Base-by-base conservation (phyloP, 768 basidiomycete genomes). In the Tylopilus vinaceipallidus region DNA sequence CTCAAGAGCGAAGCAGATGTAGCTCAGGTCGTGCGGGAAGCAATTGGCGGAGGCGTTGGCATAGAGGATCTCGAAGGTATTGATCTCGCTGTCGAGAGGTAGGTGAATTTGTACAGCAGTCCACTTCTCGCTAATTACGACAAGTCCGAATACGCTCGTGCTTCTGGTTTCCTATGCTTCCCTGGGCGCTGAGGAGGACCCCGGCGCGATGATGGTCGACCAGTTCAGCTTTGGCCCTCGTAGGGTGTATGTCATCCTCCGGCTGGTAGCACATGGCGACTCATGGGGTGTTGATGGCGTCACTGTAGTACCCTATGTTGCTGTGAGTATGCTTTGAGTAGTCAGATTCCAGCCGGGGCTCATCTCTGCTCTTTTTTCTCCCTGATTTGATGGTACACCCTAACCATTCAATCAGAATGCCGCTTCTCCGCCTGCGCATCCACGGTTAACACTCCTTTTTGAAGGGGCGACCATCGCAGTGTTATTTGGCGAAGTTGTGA, bases 401-500 rank as follows among this genome's bases (percentile, higher is more conserved):
- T 3, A 27, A 27, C 39, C 27, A 12, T 35, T 4, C 16, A 2
- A 34, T 27, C 51, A 88, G 88, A 86, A 80, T 19, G 79, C 81
- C 26, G 74, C 75, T 50, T 84, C 82, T 33, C 84, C 84, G 1
- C 86, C 86, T 1, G 81, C 83, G 52, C 87, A 88, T 60, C 85
- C 88, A 32, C 76, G 83, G 38, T 74, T 91, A 45, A 79, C 80
- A 45, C 71, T 83, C 16, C 66, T 87, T 20, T 69, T 73, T n/a
- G 74, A 73, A n/a, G 87, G 85, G 17, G 71, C 76, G 19, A 59
- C 88, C 9, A 67, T 82, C 33, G 74, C 77, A 29, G 75, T 88
- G 7, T 81, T 89, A 57, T 91, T 88, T 54, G 87, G 87, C 24
- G 88, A 91, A 64, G 81, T 86, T 2, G 80, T 89, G 17, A 83